Base-by-base conservation (phyloP, 306 rosid genomes). In the Myrica gale region DNA sequence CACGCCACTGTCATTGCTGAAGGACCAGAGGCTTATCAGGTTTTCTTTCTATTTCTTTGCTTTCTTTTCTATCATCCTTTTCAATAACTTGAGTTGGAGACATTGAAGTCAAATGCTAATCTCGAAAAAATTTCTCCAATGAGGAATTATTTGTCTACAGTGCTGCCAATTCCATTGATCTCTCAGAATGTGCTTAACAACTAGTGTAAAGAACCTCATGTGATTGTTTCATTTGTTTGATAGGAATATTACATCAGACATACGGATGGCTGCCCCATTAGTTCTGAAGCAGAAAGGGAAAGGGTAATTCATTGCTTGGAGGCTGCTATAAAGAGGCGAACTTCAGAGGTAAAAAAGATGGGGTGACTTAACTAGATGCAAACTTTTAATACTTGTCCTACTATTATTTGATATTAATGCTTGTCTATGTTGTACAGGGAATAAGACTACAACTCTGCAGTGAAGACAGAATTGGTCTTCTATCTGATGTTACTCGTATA, bases 21-120 rank as follows among this genome's bases (percentile, higher is more conserved):
- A 89, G 97, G 93, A 72, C 92, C 91, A 47, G 99, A 95, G 82
- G 99, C 99, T 45, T 81, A 51, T 87, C 99, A 95, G 99, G 99
- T 90, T 79, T 57, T 26, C 68, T 70, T 66, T 76, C 37, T 39
- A 67, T 82, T 62, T 80, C 19, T 55, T 52, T 58, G 52, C 43
- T 39, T 68, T 9, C 19, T 73, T 60, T 69, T 37, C 44, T 16
- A 41, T 45, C 46, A n/a, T 67, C 66, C 61, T 54, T 39, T 21
- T 44, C 57, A 2, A 76, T 47, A 48, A 46, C 70, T 76, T 72
- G 68, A 65, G 74, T 76, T 74, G 78, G 66, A 66, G 62, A 11
- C 58, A 54, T 54, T n/a, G 26, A 9, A 48, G 62, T 58, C 4
- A 26, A 57, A 79, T 21, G 9, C 44, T 41, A 48, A 66, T 71